Evolutionary conservation across 148 eudicot species (phyloP).

Genomic region (Pouteria glomerata): DNA sequence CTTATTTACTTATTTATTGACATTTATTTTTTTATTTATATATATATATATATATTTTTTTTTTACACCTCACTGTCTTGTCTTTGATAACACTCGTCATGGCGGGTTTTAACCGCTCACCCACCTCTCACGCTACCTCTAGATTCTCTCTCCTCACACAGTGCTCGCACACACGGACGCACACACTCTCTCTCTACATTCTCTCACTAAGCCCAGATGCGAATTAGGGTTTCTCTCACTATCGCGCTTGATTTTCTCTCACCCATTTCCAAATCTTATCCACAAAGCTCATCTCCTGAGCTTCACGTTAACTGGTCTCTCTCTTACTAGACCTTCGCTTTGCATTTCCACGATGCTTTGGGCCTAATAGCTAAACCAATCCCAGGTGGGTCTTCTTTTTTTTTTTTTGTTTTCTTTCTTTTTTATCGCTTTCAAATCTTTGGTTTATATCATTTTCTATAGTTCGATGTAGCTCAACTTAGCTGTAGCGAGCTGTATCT

Average conservation of each 20-base stretch:
- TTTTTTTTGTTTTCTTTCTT: not conserved
- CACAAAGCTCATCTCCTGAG: not conserved
- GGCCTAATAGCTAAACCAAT: not conserved
- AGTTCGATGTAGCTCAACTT: not conserved
- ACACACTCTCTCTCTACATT: slow-evolving; percentile 11
- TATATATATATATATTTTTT: too few species aligned
- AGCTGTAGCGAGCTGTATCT: not conserved
- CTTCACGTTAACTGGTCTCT: not conserved
- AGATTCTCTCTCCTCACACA: not conserved
- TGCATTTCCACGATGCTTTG: slow-evolving; percentile 4
- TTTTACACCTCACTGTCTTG: not conserved
- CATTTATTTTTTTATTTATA: too few species aligned
- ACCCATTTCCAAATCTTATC: slow-evolving; percentile 4
- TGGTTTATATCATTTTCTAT: not conserved
- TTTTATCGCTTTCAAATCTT: not conserved
- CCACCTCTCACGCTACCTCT: slow-evolving; percentile 4
- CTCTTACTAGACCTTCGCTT: not conserved
- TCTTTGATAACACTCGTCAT: not conserved
- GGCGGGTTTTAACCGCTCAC: slow-evolving; percentile 7
- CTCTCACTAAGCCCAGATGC: slow-evolving; percentile 1
- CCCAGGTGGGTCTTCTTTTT: slow-evolving; percentile 2
- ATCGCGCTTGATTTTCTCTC: slow-evolving; percentile 12
- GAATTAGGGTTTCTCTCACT: slow-evolving; percentile 18
- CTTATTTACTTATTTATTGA: too few species aligned
- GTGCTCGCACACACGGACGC: slow-evolving; percentile 8